Percentiles rank a stretch among this genome's conserved stretches.
Evolutionary conservation across 2,329 filamentous ascomycete species (phyloP).

Genomic region (Ophiostoma fasciatum): DNA sequence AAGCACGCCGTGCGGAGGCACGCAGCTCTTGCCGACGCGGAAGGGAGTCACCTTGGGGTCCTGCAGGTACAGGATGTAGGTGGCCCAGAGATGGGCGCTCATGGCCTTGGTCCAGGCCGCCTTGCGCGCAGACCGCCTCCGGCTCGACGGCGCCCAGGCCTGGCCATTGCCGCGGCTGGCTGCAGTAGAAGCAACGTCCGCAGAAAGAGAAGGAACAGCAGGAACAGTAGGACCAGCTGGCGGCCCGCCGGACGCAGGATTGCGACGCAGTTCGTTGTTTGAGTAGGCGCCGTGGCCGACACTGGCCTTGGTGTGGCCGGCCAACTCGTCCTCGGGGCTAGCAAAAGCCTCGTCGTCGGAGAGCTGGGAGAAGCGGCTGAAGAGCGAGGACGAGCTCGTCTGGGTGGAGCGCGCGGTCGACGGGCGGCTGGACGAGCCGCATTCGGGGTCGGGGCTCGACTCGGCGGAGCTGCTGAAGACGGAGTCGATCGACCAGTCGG

Average conservation of each 20-base stretch:
- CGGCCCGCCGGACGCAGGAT: slow-evolving; percentile 4
- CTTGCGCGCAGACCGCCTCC: slow-evolving; percentile 21
- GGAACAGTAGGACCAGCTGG: too few relatives aligned
- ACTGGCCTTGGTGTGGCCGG: too few relatives aligned
- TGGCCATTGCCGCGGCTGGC: too few relatives aligned
- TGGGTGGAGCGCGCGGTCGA: slow-evolving; percentile 45
- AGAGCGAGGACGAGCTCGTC: slow-evolving; percentile 37
- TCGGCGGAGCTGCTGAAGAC: slow-evolving; percentile 38
- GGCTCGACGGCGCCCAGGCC: not conserved
- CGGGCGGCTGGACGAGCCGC: slow-evolving; percentile 34
- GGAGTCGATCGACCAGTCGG: slow-evolving; percentile 45
- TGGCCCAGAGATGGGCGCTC: slow-evolving; percentile 51
- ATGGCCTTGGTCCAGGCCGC: slow-evolving; percentile 50
- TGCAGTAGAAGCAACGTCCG: too few relatives aligned
- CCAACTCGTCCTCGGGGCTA: slow-evolving; percentile 32
- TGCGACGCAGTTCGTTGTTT: slow-evolving; percentile 6
- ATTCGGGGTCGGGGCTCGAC: slow-evolving; percentile 43
- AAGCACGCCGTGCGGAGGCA: slow-evolving; percentile 51
- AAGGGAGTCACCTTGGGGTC: slow-evolving; percentile 55
- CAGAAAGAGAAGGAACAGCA: too few relatives aligned
- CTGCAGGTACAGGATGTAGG: slow-evolving; percentile 48
- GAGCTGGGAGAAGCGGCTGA: slow-evolving; percentile 39
- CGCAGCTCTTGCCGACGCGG: slow-evolving; percentile 44
- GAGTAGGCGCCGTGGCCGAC: too few relatives aligned
- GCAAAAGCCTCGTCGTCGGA: slow-evolving; percentile 42